Evolutionary conservation across 805 yeast species (phyloP).

Genomic region (Komagataella ulmi): DNA sequence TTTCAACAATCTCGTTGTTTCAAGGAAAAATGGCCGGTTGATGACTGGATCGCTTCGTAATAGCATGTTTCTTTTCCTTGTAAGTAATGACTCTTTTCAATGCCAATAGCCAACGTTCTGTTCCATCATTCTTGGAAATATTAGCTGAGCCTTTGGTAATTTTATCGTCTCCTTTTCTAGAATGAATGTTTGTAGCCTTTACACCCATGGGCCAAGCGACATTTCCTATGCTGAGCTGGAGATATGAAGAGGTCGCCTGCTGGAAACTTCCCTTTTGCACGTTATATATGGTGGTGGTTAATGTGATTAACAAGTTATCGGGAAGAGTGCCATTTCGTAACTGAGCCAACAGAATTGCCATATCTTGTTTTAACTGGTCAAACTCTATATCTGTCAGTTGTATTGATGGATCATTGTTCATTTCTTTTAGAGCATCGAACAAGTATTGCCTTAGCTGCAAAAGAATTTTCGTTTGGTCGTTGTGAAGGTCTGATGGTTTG

Average conservation of each 20-base stretch:
- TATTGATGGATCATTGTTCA: slow-evolving; percentile 17
- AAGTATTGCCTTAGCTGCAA: slow-evolving; percentile 34
- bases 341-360: slow-evolving; percentile 39
- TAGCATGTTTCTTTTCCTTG: slow-evolving; percentile 14
- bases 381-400: slow-evolving; percentile 11
- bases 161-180: slow-evolving; percentile 47
- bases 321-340: slow-evolving; percentile 30
- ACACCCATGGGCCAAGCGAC: slow-evolving; percentile 93
- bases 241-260: slow-evolving; percentile 53
- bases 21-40: not conserved
- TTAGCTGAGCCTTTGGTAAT: slow-evolving; percentile 41
- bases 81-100: slow-evolving; percentile 63
- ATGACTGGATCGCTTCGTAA: not conserved
- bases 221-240: slow-evolving; percentile 72
- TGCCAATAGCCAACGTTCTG: slow-evolving; percentile 66
- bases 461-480: slow-evolving; percentile 17
- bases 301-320: slow-evolving; percentile 30
- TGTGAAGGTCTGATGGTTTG: slow-evolving; percentile 19
- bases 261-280: slow-evolving; percentile 39
- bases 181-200: slow-evolving; percentile 66
- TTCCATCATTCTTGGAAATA: slow-evolving; percentile 66
- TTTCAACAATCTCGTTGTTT: not conserved
- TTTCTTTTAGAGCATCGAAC: slow-evolving; percentile 23
- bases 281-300: slow-evolving; percentile 46
- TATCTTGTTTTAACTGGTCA: slow-evolving; percentile 31